Base-by-base conservation (phyloP, 1,139 yeast species). In the Lodderomyces jiufengensis region DNA sequence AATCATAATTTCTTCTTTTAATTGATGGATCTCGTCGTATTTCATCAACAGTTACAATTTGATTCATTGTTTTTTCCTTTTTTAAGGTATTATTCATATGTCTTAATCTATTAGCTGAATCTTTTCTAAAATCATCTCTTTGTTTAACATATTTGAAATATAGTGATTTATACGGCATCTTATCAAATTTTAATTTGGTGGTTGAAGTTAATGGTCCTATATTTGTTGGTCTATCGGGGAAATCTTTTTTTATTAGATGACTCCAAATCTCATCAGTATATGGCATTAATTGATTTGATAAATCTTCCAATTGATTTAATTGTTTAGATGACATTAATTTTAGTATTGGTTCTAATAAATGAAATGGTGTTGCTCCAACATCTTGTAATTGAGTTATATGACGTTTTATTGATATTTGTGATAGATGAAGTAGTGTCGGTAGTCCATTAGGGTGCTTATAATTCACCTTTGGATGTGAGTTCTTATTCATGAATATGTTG, bases 181-280 rank as follows among this genome's bases (percentile, higher is more conserved):
- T 35, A 20, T 23, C 15, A 12, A 13, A 9, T 6, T 37, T 32
- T 12, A 42, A 28, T 9, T 42, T 36, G 2, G 8, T 14, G 7
- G 20, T 18, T 16, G 18, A 15, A 18, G n/a, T 30, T 11, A 32
- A 14, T 3, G 29, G 34, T 24, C 39, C 40, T 20, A 42, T 29
- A 24, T 41, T 34, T 5, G 29, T 33, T 8, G 72, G 71, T 23
- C 74, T 51, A 35, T 63, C 69, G 4, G 81, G 76, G 47, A 75
- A 78, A 38, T 78, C 80, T 39, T 59, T 65, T 34, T 55, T 59
- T 4, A 77, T 49, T 14, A 76, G 51, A 1, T 47, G 45, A 3
- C 47, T 48, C 84, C 84, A 78, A n/a, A 76, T 45, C 26, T 57
- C 63, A 42, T 76, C 82, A 37, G 76, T 71, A 28, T 68, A 72